Conservation (phyloP, 495 filamentous ascomycete genomes). For the Trypethelium eluteriae region DNA sequence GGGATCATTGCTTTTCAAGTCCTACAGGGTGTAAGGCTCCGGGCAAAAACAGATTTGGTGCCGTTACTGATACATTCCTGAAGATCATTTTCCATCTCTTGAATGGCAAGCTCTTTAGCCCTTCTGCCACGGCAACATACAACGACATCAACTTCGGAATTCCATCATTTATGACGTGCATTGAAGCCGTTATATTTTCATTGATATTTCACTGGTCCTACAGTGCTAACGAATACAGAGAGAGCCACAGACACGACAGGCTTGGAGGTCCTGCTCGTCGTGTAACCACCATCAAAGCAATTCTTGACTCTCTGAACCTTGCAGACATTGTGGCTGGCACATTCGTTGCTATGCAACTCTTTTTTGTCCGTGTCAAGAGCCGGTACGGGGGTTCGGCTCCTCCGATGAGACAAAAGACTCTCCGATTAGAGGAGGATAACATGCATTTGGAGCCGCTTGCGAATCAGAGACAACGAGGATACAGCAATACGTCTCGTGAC, state of each 20-base stretch:
- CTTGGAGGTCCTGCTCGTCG: constrained; percentile 14
- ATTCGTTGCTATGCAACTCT: constrained; percentile 12
- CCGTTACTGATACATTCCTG: neutral
- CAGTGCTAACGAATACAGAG: constrained; percentile 16
- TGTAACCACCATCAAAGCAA: constrained; percentile 14
- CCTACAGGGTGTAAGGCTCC: constrained; percentile 15
- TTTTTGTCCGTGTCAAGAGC: constrained; percentile 15
- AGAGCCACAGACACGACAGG: constrained; percentile 12
- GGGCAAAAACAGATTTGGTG: neutral
- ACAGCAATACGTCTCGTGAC: constrained; percentile 3
- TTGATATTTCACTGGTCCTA: constrained; percentile 21
- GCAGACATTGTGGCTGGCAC: constrained; percentile 17
- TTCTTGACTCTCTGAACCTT: constrained; percentile 21
- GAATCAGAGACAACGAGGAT: constrained; percentile 13
- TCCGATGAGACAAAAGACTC: constrained; percentile 10
- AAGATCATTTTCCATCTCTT: constrained; percentile 18
- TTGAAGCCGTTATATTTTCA: constrained; percentile 19
- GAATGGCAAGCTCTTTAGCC: constrained; percentile 21
- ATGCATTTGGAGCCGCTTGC: constrained; percentile 18
- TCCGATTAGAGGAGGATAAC: neutral
- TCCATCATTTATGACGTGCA: constrained; percentile 19
- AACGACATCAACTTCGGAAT: constrained; percentile 24
- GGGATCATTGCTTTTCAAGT: constrained; percentile 19
- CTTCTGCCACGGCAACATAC: constrained; percentile 14
- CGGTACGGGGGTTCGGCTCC: constrained; percentile 11